Evolutionary conservation across 2,329 filamentous ascomycete species (phyloP).

Genomic region (Ascomycota sp.): DNA sequence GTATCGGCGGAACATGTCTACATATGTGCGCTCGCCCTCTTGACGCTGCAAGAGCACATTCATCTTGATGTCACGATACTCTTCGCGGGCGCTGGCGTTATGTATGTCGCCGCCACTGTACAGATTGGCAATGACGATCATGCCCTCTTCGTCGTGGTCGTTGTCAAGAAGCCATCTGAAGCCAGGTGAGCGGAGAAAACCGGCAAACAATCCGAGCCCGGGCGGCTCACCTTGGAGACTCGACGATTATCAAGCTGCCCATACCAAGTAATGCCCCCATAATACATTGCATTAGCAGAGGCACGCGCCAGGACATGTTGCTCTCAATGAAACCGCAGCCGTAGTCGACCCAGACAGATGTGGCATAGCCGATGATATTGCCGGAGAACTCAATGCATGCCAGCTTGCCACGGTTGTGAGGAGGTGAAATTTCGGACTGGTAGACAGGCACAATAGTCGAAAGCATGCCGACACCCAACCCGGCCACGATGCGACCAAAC

Average conservation of each 20-base stretch:
- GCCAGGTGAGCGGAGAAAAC: background rate
- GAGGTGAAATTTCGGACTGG: constrained; percentile 85
- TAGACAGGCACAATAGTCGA: constrained; percentile 87
- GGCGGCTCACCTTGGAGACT: constrained; percentile 58
- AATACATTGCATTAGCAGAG: constrained; percentile 74
- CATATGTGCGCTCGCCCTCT: constrained; percentile 79
- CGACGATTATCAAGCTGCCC: constrained; percentile 81
- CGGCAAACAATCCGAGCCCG: too few relatives aligned
- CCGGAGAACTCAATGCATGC: constrained; percentile 96
- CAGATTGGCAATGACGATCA: constrained; percentile 91
- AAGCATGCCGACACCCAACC: constrained; percentile 66
- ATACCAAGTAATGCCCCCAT: constrained; percentile 74
- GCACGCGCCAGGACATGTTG: constrained; percentile 74
- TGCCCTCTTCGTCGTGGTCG: constrained; percentile 93
- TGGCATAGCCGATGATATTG: constrained; percentile 87
- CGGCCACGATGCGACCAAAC: constrained; percentile 59
- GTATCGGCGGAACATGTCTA: constrained; percentile 88
- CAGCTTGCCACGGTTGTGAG: constrained; percentile 84
- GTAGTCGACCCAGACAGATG: constrained; percentile 97
- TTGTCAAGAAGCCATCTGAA: constrained; percentile 85
- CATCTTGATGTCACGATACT: constrained; percentile 98
- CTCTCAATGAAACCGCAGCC: constrained; percentile 77
- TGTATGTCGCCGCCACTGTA: constrained; percentile 93
- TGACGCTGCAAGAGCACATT: constrained; percentile 78
- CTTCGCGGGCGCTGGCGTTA: constrained; percentile 73